A percentile compares a stretch with the other conserved stretches of the same genome.
These are phyloP conservation scores for Sarocladium brachiariae DNA, from an alignment of 2,329 filamentous ascomycete species.

Conservation along the genomic window DNA sequence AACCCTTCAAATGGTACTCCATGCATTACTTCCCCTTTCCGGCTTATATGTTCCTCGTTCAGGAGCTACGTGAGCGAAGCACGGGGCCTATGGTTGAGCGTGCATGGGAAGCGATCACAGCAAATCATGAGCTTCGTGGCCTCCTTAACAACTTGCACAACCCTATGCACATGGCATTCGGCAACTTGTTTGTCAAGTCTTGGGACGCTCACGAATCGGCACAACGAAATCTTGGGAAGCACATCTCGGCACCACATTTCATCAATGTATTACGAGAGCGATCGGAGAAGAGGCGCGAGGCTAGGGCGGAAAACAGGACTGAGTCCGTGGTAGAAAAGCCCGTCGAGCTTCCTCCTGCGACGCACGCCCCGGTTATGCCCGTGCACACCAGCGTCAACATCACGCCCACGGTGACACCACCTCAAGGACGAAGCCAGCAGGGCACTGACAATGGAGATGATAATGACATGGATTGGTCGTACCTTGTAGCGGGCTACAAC, in stretches of 20 bases:
- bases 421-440: constrained; percentile 18
- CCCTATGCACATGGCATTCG: constrained; percentile 52
- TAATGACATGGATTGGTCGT: constrained; percentile 42
- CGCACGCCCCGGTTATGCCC: constrained; percentile 9
- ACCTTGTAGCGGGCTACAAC: constrained; percentile 37
- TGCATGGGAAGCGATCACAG: constrained; percentile 50
- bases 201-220: constrained; percentile 52
- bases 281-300: constrained; percentile 27
- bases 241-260: constrained; percentile 36
- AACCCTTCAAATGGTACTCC: constrained; percentile 52
- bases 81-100: constrained; percentile 50
- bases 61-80: constrained; percentile 45
- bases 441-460: constrained; percentile 18
- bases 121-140: constrained; percentile 46
- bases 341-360: constrained; percentile 18
- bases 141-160: constrained; percentile 43
- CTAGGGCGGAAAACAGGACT: constrained; percentile 21
- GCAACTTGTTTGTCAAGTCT: constrained; percentile 51
- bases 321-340: constrained; percentile 18
- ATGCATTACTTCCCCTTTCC: constrained; percentile 54
- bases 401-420: constrained; percentile 26
- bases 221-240: constrained; percentile 36
- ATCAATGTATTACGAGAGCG: constrained; percentile 41
- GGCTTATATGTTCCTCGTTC: constrained; percentile 53
- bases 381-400: constrained; percentile 17